Percentiles rank a stretch among this genome's conserved stretches.
phyloP scores from a whole-genome alignment of 2,329 filamentous ascomycete species.

The Graphilbum sp. region DNA sequence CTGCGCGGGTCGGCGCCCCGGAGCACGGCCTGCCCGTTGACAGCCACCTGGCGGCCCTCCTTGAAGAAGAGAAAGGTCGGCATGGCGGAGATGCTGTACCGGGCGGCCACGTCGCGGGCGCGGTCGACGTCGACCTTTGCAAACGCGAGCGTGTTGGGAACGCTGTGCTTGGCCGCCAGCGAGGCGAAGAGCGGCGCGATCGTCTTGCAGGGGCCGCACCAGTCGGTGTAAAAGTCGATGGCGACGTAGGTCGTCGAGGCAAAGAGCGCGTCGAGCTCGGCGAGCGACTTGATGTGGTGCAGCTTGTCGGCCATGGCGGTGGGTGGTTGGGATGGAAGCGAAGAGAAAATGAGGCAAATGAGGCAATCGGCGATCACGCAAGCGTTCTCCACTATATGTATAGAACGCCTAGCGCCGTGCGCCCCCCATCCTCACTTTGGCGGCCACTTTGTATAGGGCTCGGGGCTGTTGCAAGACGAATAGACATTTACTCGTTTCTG shows the following conservation, averaged over 20 bases:
- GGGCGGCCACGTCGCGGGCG: conserved; percentile 29
- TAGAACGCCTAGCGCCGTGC: too few species aligned
- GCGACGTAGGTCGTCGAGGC: conserved; percentile 31
- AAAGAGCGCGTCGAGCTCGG: conserved; percentile 33
- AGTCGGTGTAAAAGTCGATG: conserved; percentile 40
- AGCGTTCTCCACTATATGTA: too few species aligned
- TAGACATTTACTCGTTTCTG: too few species aligned
- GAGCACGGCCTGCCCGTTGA: conserved; percentile 11
- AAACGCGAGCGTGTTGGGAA: conserved; percentile 29
- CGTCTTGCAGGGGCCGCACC: conserved; percentile 42
- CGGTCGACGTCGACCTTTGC: conserved; percentile 43
- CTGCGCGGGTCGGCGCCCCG: conserved; percentile 11
- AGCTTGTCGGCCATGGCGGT: conserved; percentile 5
- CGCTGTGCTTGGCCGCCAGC: conserved; percentile 23
- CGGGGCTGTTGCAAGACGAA: too few species aligned
- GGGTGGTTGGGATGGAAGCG: too few species aligned
- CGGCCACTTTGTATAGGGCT: too few species aligned
- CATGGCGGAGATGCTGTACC: conserved; percentile 36
- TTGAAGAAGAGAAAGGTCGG: conserved; percentile 46
- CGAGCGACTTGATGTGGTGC: conserved; percentile 24
- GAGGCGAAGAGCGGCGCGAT: conserved; percentile 36
- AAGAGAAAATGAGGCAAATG: neutral
- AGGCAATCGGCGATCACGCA: too few species aligned
- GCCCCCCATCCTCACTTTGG: too few species aligned
- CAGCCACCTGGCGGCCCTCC: conserved; percentile 28